Conservation (phyloP, 805 yeast genomes). For the Pachysolen tannophilus region DNA sequence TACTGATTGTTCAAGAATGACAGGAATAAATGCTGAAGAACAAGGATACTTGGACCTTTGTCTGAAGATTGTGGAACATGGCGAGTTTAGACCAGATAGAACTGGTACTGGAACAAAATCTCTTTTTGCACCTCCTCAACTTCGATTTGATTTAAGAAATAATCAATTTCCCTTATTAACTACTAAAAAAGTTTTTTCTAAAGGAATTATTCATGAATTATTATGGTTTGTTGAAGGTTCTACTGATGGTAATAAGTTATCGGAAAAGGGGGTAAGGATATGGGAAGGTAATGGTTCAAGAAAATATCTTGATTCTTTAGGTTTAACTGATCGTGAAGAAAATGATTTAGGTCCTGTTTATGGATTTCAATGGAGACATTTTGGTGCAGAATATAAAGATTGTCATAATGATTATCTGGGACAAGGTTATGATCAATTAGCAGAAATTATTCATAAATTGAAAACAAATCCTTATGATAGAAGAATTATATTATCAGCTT, state of each 20-base stretch:
- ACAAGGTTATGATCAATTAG: slow-evolving; percentile 85
- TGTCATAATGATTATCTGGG: slow-evolving; percentile 85
- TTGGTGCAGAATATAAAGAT: slow-evolving; percentile 86
- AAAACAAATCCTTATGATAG: slow-evolving; percentile 91
- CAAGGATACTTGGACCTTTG: slow-evolving; percentile 84
- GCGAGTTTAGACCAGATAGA: slow-evolving; percentile 90
- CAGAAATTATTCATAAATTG: slow-evolving; percentile 68
- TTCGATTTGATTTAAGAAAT: slow-evolving; percentile 68
- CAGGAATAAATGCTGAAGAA: slow-evolving; percentile 57
- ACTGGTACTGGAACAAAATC: slow-evolving; percentile 96
- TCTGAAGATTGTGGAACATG: slow-evolving; percentile 64
- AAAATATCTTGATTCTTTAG: slow-evolving; percentile 79
- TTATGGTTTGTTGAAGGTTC: slow-evolving; percentile 90
- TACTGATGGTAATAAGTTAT: slow-evolving; percentile 75
- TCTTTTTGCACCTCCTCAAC: slow-evolving; percentile 92
- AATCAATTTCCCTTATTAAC: slow-evolving; percentile 83
- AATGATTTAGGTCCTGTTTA: slow-evolving; percentile 98
- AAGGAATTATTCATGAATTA: slow-evolving; percentile 82
- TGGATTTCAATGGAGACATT: slow-evolving; percentile 99
- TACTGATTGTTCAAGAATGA: too few relatives aligned
- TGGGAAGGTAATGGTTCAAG: slow-evolving; percentile 99
- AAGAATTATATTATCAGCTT: slow-evolving; percentile 89
- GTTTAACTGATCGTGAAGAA: slow-evolving; percentile 70
- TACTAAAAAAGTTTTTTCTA: slow-evolving; percentile 85
- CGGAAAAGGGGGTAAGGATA: slow-evolving; percentile 84